Evolutionary conservation across 495 filamentous ascomycete species (phyloP), one percentile per base, ranked within the genome.

Genomic region (Xylaria telfairii): DNA sequence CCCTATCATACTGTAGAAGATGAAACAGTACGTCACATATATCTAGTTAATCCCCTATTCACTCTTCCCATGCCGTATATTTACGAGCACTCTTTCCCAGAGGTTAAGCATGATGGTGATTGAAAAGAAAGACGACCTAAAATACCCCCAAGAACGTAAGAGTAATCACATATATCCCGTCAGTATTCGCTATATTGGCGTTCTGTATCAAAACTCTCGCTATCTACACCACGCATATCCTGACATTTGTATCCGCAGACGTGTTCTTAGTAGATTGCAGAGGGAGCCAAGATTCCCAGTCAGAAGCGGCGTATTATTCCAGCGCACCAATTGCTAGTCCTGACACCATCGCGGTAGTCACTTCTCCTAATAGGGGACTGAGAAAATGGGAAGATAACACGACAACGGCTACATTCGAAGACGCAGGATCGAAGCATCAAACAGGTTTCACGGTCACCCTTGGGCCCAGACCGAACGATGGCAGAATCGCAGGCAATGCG

Each of bases 231-330:
- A 17, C 19, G 12, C 39, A 4, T 6, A 26, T 63, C 13, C 60
- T 63, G 5, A 63, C 17, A 28, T 17, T 3, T 17, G 4, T 46
- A 21, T 17, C 30, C 39, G 41, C 34, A 63, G 60, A 63, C n/a
- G 60, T 63, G 39, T 46, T 63, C 21, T 30, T 63, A 19, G 21
- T 63, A 32, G 12, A 44, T n/a, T 63, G 60, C 39, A 44, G 7
- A 9, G 37, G 37, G 15, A 19, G 26, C 15, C 7, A 39, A 9
- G 39, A 46, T 63, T 10, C 60, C n/a, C 37, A 42, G 60, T 63
- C 37, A 30, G 60, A 63, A 39, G 60, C 60, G 12, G 60, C 60
- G 3, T 63, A 63, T 30, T 63, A 63, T 9, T 10, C n/a, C 41
- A 19, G n/a, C 15, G 10, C 60, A 13, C 37, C 21, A 15, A 7